phyloP scores from a whole-genome alignment of 108 stramenopile species.

The Fistulifera pelliculosa region DNA sequence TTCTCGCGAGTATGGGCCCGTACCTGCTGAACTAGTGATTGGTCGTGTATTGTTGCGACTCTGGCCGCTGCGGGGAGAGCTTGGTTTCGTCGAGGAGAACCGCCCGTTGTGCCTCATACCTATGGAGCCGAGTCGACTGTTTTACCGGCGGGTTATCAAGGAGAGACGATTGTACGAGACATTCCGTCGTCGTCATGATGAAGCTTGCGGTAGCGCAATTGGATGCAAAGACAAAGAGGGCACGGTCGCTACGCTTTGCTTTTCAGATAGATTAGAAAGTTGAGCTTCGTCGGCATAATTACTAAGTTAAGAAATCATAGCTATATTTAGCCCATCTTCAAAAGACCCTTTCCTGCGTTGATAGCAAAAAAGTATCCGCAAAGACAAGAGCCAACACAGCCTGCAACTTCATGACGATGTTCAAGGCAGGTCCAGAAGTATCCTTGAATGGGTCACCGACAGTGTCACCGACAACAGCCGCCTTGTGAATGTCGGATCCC shows the following conservation, averaged over 20 bases:
- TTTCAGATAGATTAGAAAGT: no score
- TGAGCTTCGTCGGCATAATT: no score
- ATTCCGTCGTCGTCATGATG: no score
- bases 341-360: constrained; percentile 74
- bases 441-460: constrained; percentile 93
- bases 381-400: constrained; percentile 96
- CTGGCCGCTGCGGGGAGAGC: constrained; percentile 67
- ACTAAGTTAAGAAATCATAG: no score
- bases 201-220: no score
- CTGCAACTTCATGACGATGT: constrained; percentile 94
- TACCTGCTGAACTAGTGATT: constrained; percentile 77
- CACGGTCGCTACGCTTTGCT: no score
- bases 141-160: constrained; percentile 40
- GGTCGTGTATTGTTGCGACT: constrained; percentile 79
- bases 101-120: constrained; percentile 11
- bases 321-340: constrained; percentile 26
- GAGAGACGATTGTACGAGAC: constrained; percentile 22
- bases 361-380: constrained; percentile 91
- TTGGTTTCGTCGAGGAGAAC: constrained; percentile 18
- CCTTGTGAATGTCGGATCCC: constrained; percentile 87
- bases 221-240: no score
- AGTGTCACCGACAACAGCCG: constrained; percentile 83
- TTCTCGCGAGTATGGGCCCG: constrained; percentile 86
- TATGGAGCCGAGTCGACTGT: constrained; percentile 25
- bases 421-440: constrained; percentile 81